phyloP scores from a whole-genome alignment of 257 asterid genomes.

The Henckelia pumila region DNA sequence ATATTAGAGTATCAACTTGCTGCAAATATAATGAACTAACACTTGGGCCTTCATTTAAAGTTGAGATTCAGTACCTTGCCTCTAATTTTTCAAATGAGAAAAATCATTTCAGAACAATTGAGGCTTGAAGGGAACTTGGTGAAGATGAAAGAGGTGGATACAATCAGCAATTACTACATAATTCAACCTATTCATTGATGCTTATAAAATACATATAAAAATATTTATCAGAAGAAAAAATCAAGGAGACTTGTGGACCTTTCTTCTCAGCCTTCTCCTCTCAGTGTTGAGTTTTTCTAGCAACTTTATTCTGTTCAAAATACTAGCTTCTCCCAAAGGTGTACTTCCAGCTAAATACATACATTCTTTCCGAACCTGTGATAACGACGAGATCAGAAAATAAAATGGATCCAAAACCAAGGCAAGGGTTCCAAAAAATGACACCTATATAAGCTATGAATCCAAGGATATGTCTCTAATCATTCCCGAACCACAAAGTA shows the following conservation, averaged over 20 bases:
- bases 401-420: conserved; percentile 6
- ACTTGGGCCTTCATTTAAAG: not conserved
- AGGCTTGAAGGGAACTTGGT: not conserved
- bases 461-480: not conserved
- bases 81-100: not conserved
- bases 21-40: conserved; percentile 12
- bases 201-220: conserved; percentile 1
- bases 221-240: not conserved
- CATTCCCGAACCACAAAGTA: not conserved
- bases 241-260: conserved; percentile 35
- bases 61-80: not conserved
- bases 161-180: not conserved
- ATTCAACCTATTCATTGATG: not conserved
- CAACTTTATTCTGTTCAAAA: conserved; percentile 36
- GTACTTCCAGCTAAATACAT: conserved; percentile 65
- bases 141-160: not conserved
- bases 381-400: conserved; percentile 9
- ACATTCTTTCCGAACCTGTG: conserved; percentile 71
- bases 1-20: conserved; percentile 9
- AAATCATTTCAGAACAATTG: not conserved
- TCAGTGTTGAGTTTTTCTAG: conserved; percentile 63
- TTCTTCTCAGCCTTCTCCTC: conserved; percentile 46
- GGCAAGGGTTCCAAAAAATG: conserved; percentile 1
- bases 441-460: not conserved
- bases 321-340: conserved; percentile 45